Evolutionary conservation across 805 yeast genomes (phyloP).

Genomic region (Allodekkera sacchari): DNA sequence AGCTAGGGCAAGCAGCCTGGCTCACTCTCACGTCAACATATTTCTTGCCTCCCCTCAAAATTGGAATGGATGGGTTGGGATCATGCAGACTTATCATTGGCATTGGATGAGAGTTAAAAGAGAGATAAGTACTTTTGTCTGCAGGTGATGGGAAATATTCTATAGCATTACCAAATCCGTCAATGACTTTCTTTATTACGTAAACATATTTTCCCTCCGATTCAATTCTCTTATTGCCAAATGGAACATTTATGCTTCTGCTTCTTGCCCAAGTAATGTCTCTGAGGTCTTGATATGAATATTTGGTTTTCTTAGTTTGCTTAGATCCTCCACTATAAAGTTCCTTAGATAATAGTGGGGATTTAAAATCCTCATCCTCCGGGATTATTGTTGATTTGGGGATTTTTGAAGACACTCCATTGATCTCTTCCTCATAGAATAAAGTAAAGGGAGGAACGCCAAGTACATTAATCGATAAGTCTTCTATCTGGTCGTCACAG

Average conservation of each 20-base stretch:
- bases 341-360: constrained; percentile 37
- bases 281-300: constrained; percentile 21
- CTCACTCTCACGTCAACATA: constrained; percentile 20
- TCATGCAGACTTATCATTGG: constrained; percentile 45
- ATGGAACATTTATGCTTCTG: constrained; percentile 18
- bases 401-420: constrained; percentile 21
- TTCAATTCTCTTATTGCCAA: constrained; percentile 18
- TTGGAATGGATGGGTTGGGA: constrained; percentile 17
- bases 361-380: constrained; percentile 35
- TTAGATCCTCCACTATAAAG: constrained; percentile 14
- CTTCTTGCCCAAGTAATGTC: constrained; percentile 31
- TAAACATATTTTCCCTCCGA: constrained; percentile 48
- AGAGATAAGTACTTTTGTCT: constrained; percentile 31
- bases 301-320: constrained; percentile 17
- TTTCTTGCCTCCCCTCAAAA: constrained; percentile 25
- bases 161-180: constrained; percentile 58
- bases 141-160: constrained; percentile 28
- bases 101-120: constrained; percentile 45
- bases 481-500: constrained; percentile 44
- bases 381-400: constrained; percentile 31
- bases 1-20: constrained; percentile 13
- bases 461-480: constrained; percentile 35
- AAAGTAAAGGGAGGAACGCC: constrained; percentile 78
- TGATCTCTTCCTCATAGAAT: constrained; percentile 40
- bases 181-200: constrained; percentile 48